phyloP scores from a whole-genome alignment of 2,329 filamentous ascomycete species.

The Zarea fungicola region DNA sequence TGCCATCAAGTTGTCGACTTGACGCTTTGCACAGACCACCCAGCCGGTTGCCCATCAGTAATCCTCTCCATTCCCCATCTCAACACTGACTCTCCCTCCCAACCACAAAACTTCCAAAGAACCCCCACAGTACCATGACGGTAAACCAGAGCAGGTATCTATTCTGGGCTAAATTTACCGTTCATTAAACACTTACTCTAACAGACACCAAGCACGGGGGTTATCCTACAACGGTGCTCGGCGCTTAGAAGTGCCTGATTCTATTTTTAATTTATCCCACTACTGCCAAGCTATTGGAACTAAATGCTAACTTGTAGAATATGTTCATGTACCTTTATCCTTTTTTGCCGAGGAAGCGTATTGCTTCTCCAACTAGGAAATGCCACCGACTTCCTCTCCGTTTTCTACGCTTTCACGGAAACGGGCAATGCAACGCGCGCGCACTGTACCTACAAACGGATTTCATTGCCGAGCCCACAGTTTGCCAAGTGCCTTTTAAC shows the following conservation, averaged over 20 bases:
- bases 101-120: not conserved
- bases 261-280: conserved; percentile 34
- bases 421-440: too few species aligned
- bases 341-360: too few species aligned
- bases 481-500: not conserved
- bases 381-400: too few species aligned
- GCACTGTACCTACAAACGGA: too few species aligned
- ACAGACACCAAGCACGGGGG: too few species aligned
- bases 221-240: not conserved
- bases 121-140: conserved; percentile 4
- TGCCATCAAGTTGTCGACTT: too few species aligned
- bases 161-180: conserved; percentile 5
- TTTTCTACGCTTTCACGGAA: too few species aligned
- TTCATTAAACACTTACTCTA: not conserved
- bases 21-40: not conserved
- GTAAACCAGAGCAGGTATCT: not conserved
- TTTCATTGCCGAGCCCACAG: not conserved
- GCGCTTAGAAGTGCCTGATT: conserved; percentile 15
- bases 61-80: not conserved
- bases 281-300: conserved; percentile 14
- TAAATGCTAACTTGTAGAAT: conserved; percentile 12
- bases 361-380: too few species aligned
- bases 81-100: not conserved
- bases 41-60: not conserved
- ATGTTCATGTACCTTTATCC: conserved; percentile 2